A percentile compares a stretch with the other conserved stretches of the same genome.
Conservation (phyloP, 305 asterid genomes). For the Solanum hybrid region DNA sequence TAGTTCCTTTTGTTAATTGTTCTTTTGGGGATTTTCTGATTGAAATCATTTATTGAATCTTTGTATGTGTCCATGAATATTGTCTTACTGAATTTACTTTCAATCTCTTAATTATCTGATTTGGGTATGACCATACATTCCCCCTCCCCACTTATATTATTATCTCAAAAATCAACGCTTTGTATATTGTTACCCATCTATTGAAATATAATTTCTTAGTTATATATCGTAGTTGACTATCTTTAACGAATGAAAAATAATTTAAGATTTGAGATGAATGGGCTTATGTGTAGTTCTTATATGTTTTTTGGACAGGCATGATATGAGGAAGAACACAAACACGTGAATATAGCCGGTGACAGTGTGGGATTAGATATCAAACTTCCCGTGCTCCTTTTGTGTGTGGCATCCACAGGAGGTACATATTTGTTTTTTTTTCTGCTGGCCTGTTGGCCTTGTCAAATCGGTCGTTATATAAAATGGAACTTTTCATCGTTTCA, state of each 20-base stretch:
- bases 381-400: background rate
- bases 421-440: background rate
- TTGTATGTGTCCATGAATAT: background rate
- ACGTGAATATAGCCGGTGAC: slow-evolving; percentile 7
- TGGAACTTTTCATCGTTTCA: background rate
- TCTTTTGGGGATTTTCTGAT: background rate
- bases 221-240: background rate
- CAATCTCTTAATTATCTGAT: background rate
- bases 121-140: background rate
- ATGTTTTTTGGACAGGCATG: background rate
- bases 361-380: background rate
- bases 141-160: background rate
- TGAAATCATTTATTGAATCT: background rate
- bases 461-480: background rate
- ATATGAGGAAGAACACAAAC: slow-evolving; percentile 1
- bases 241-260: background rate
- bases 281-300: background rate
- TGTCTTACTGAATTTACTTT: background rate
- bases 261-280: background rate
- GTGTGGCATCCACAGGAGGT: background rate
- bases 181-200: background rate
- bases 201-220: background rate
- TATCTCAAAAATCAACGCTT: background rate
- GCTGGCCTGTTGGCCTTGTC: background rate
- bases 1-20: background rate